These are phyloP conservation scores for Mycena galopus DNA, from an alignment of 768 basidiomycete species.

Conservation along the genomic window DNA sequence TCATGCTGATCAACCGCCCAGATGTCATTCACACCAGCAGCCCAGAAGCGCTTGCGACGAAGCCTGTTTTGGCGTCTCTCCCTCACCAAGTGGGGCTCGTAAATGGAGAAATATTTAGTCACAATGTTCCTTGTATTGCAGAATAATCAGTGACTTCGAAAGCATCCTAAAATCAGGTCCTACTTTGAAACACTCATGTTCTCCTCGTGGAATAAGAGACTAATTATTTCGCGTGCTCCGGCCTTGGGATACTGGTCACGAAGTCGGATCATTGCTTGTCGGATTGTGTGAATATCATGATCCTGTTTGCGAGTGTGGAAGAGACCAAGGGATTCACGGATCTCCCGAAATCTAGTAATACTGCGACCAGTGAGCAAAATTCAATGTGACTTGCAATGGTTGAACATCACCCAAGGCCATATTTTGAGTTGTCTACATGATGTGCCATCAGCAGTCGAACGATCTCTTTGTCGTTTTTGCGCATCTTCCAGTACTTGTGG, in stretches of 20 bases:
- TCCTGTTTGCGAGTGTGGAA: constrained; percentile 34
- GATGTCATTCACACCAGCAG: too few relatives aligned
- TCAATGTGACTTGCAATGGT: background rate
- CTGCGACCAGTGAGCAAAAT: background rate
- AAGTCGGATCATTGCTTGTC: constrained; percentile 32
- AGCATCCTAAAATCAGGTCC: background rate
- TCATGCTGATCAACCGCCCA: too few relatives aligned
- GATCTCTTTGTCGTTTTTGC: constrained; percentile 44
- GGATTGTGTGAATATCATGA: constrained; percentile 41
- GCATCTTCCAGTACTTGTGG: constrained; percentile 39
- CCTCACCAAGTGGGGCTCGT: constrained; percentile 33
- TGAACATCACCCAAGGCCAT: background rate
- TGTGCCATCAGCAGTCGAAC: constrained; percentile 33
- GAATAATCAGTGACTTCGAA: background rate
- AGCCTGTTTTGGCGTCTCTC: constrained; percentile 9
- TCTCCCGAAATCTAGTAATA: constrained; percentile 30
- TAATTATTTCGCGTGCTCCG: constrained; percentile 43
- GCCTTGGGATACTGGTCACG: constrained; percentile 41
- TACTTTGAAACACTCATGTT: constrained; percentile 43
- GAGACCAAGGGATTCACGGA: constrained; percentile 38
- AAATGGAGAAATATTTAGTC: background rate
- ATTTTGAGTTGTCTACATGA: constrained; percentile 26
- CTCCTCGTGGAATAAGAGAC: constrained; percentile 40
- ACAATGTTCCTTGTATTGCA: constrained; percentile 5
- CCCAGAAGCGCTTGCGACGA: constrained; percentile 4